Evolutionary conservation across 176 grass and related monocot species (phyloP), one percentile per base, ranked within the genome.

Genomic region (Neostapfia colusana): DNA sequence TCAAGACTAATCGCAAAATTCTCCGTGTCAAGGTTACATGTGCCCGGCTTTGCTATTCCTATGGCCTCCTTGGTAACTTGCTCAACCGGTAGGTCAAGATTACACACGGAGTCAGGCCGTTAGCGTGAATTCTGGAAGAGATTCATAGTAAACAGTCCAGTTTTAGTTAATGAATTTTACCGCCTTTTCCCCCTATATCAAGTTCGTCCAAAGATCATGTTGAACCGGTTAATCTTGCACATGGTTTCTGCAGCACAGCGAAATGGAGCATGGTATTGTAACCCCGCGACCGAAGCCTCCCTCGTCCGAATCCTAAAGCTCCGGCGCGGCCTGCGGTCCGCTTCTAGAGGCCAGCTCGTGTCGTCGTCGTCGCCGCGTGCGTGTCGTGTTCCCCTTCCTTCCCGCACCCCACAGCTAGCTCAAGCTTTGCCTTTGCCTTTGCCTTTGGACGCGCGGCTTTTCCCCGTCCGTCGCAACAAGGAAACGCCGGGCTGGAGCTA

Each of bases 361-460:
- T 67, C 5, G 68, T 72, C 5, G 68, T 72, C 31, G 10, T 66
- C 38, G 17, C 60, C 36, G 7, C 42, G 24, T 18, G 44, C 67
- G 17, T 36, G 69, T 13, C 10, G 20, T 48, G 50, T 67, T 74
- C 25, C 27, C 31, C 61, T 65, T 36, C 27, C 5, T 62, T 62
- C 59, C 77, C 17, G 24, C 5, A 5, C 26, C 64, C 64, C 49
- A 43, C 49, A 43, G 64, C 64, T 34, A 15, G 57, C 24, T 26
- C 23, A 34, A 79, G 63, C 76, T 56, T 68, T 31, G 63, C 76
- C 42, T 68, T 31, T 31, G 56, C 56, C 56, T n/a, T 31, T 31
- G 56, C 56, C 56, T 57, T 20, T 75, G 26, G 41, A 77, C 18
- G 43, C 59, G 42, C 74, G 36, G 18, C 65, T 38, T 69, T 31